Conservation (phyloP, 441 rosid species). For the Erysimum cheiri region DNA sequence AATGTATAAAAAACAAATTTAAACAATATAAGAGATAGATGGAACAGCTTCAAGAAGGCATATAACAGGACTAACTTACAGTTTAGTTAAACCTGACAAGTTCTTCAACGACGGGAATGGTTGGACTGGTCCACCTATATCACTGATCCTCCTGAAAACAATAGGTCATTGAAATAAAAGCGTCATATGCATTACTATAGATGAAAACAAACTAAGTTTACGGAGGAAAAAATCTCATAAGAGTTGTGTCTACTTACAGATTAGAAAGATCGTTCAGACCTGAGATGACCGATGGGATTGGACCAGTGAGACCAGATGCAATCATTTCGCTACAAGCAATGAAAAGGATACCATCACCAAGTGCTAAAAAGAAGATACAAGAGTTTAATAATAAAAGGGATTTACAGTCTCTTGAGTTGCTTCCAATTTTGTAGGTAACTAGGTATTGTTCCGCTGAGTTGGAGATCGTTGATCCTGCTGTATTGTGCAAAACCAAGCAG, state of each 20-base stretch:
- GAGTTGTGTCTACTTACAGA: constrained; percentile 57
- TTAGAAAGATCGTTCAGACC: constrained; percentile 46
- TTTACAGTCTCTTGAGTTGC: constrained; percentile 65
- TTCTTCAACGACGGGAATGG: constrained; percentile 59
- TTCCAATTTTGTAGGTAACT: constrained; percentile 52
- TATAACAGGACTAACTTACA: constrained; percentile 52
- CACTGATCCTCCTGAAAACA: constrained; percentile 74
- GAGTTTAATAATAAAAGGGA: constrained; percentile 15
- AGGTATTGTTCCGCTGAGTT: constrained; percentile 51
- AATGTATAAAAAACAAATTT: constrained; percentile 9
- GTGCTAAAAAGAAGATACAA: neutral
- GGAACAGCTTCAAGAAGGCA: constrained; percentile 26
- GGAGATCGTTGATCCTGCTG: constrained; percentile 56
- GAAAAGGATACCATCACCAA: constrained; percentile 19
- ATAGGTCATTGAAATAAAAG: constrained; percentile 12
- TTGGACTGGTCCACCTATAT: constrained; percentile 63
- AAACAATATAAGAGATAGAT: neutral
- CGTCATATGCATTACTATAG: neutral
- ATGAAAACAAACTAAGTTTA: constrained; percentile 10
- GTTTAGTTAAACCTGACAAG: constrained; percentile 44
- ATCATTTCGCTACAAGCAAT: constrained; percentile 59
- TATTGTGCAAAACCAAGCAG: constrained; percentile 40
- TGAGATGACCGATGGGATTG: constrained; percentile 62
- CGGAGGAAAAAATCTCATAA: constrained; percentile 12
- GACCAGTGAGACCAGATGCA: constrained; percentile 72